phyloP scores from a whole-genome alignment of 2,329 filamentous ascomycete genomes.

The Diplodia corticola region DNA sequence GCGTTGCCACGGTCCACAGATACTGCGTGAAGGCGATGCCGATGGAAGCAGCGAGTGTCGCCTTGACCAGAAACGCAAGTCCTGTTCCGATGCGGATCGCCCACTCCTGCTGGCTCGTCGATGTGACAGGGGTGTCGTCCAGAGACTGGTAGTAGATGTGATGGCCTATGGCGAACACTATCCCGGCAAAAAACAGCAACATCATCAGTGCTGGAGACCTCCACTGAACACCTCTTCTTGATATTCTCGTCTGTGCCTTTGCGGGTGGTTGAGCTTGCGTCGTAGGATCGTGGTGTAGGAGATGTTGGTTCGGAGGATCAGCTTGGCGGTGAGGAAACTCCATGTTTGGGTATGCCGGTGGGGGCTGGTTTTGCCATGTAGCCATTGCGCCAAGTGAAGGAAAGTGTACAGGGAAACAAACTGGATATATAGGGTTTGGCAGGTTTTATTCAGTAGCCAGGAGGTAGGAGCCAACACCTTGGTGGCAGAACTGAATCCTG shows the following conservation, averaged over 20 bases:
- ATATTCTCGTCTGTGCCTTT: background rate
- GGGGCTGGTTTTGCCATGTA: too few relatives aligned
- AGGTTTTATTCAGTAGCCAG: too few relatives aligned
- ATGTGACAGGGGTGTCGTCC: background rate
- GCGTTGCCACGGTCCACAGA: background rate
- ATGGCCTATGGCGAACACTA: slow-evolving; percentile 4
- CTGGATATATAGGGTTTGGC: too few relatives aligned
- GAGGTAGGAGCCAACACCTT: too few relatives aligned
- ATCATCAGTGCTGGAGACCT: background rate
- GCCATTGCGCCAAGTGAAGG: too few relatives aligned
- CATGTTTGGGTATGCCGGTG: too few relatives aligned
- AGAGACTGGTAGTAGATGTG: background rate
- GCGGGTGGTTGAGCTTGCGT: too few relatives aligned
- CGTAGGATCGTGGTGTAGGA: too few relatives aligned
- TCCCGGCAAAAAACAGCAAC: background rate
- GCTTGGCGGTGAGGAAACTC: too few relatives aligned
- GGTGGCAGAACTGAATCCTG: too few relatives aligned
- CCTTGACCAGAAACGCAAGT: background rate
- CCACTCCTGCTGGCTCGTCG: background rate
- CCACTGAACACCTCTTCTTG: background rate
- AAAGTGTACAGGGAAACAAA: too few relatives aligned
- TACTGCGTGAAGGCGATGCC: background rate
- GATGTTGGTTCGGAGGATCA: too few relatives aligned
- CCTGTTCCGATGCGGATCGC: background rate
- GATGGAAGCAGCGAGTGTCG: background rate